phyloP scores from a whole-genome alignment of 2,329 filamentous ascomycete genomes.

The Penicillium sp. region DNA sequence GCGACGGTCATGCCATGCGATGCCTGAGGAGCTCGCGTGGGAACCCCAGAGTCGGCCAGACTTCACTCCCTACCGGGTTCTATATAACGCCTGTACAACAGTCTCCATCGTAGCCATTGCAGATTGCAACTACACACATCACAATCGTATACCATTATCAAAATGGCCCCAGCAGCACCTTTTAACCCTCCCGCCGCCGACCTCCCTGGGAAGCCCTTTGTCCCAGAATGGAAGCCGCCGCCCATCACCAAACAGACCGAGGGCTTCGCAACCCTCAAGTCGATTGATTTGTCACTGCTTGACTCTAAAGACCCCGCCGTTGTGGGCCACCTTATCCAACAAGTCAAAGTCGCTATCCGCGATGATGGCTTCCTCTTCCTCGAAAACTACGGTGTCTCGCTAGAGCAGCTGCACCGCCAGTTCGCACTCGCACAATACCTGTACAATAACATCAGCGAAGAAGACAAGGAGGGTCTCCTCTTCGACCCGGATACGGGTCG shows the following conservation, averaged over 20 bases:
- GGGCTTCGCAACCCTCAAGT: constrained; percentile 50
- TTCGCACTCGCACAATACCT: constrained; percentile 57
- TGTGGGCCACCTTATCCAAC: constrained; percentile 50
- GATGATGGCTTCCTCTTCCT: constrained; percentile 55
- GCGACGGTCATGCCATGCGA: too few relatives aligned
- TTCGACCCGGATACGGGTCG: constrained; percentile 55
- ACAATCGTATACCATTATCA: not conserved
- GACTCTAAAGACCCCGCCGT: constrained; percentile 50
- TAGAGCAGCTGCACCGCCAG: constrained; percentile 56
- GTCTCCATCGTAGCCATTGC: not conserved
- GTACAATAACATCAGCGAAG: constrained; percentile 55
- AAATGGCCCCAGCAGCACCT: constrained; percentile 38
- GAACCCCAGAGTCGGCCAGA: not conserved
- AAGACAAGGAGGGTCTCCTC: constrained; percentile 55
- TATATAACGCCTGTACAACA: not conserved
- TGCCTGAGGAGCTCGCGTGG: not conserved
- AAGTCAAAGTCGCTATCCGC: constrained; percentile 50
- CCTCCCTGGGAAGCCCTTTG: constrained; percentile 47
- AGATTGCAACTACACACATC: not conserved
- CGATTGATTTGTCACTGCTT: constrained; percentile 51
- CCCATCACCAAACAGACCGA: constrained; percentile 51
- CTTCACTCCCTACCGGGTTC: not conserved
- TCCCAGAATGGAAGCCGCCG: constrained; percentile 52
- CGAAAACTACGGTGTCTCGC: constrained; percentile 56
- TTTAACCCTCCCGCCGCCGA: constrained; percentile 49